Conservation (phyloP, 2,329 filamentous ascomycete species). For the Coniochaeta sp. region DNA sequence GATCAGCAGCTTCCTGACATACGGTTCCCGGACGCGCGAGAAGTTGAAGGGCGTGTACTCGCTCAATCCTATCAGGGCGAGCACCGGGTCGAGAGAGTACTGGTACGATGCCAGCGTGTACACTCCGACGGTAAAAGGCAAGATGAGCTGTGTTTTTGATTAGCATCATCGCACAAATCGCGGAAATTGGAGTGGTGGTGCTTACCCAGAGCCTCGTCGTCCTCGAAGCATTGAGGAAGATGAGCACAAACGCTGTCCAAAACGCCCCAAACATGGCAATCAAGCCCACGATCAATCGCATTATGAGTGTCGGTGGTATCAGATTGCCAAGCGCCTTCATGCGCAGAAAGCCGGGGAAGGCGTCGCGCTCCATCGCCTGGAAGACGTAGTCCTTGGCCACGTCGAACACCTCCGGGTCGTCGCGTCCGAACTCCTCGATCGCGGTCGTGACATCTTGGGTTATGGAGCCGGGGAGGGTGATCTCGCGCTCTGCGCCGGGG, state of each 20-base stretch:
- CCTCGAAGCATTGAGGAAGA: slow-evolving; percentile 76
- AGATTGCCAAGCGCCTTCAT: slow-evolving; percentile 95
- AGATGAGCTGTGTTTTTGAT: slow-evolving; percentile 45
- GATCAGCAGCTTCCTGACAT: slow-evolving; percentile 76
- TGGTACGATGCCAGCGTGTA: slow-evolving; percentile 89
- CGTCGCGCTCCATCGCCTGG: slow-evolving; percentile 98
- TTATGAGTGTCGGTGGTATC: slow-evolving; percentile 81
- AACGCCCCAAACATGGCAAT: slow-evolving; percentile 84
- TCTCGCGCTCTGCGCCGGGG: slow-evolving; percentile 92
- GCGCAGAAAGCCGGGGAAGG: slow-evolving; percentile 93
- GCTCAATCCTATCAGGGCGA: slow-evolving; percentile 83
- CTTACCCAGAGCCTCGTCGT: slow-evolving; percentile 77
- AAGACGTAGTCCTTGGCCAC: slow-evolving; percentile 98
- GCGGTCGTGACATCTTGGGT: slow-evolving; percentile 77
- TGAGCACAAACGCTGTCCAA: slow-evolving; percentile 89
- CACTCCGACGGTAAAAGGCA: slow-evolving; percentile 86
- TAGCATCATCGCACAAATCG: slow-evolving; percentile 7
- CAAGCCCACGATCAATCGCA: slow-evolving; percentile 78
- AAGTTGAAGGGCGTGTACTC: slow-evolving; percentile 97
- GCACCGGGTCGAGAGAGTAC: slow-evolving; percentile 87
- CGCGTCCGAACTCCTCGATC: slow-evolving; percentile 85
- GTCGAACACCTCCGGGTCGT: slow-evolving; percentile 96
- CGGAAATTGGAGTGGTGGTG: slow-evolving; percentile 9
- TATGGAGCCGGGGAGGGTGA: slow-evolving; percentile 83
- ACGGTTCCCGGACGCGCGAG: slow-evolving; percentile 80